Conservation (phyloP, 1,284 basidiomycete species). For the Puccinia coronata region DNA sequence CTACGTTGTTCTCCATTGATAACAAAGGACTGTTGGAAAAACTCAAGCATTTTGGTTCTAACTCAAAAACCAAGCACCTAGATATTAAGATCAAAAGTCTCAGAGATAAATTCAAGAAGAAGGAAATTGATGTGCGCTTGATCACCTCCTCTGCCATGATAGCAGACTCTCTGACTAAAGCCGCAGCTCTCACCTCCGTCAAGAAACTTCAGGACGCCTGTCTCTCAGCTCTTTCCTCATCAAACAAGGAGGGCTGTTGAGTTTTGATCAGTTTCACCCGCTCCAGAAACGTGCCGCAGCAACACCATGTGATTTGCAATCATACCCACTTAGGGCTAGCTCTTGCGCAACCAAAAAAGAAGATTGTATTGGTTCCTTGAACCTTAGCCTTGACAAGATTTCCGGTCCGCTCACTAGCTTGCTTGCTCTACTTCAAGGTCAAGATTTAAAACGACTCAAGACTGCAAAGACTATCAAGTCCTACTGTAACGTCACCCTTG, state of each 20-base stretch:
- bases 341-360: too few relatives aligned
- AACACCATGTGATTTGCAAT: too few relatives aligned
- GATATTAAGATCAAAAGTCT: not conserved
- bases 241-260: constrained; percentile 7
- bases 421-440: too few relatives aligned
- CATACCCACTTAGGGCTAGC: too few relatives aligned
- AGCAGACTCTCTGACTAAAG: not conserved
- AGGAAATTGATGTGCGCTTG: not conserved
- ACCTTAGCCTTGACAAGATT: too few relatives aligned
- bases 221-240: not conserved
- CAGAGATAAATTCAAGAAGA: not conserved
- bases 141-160: not conserved
- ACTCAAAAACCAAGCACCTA: not conserved
- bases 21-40: not conserved
- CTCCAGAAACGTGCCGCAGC: too few relatives aligned
- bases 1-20: not conserved
- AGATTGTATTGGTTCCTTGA: too few relatives aligned
- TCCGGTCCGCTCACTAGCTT: too few relatives aligned
- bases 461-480: too few relatives aligned
- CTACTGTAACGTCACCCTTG: too few relatives aligned
- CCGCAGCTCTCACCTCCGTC: not conserved
- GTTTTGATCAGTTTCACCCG: not conserved
- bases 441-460: too few relatives aligned
- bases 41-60: not conserved
- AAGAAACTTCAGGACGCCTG: not conserved